Percentiles rank a stretch among this genome's conserved stretches.
These are phyloP conservation scores for Quercus berberidifolia DNA, from an alignment of 306 rosid genomes.

Conservation along the genomic window DNA sequence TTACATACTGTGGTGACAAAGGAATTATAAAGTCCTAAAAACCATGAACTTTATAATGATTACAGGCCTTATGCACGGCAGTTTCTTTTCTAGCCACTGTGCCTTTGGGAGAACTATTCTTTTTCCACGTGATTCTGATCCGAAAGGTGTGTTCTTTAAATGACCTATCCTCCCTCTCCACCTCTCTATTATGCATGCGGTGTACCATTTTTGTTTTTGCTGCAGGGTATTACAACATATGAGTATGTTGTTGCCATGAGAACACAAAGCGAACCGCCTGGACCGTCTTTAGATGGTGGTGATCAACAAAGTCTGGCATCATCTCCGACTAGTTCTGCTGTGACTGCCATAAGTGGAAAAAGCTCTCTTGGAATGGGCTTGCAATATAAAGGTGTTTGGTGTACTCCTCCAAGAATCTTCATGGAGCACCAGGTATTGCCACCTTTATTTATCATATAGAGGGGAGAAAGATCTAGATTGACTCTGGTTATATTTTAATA, in stretches of 20 bases:
- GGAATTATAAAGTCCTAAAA: not conserved
- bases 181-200: not conserved
- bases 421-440: conserved; percentile 76
- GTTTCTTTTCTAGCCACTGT: conserved; percentile 64
- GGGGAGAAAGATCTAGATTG: not conserved
- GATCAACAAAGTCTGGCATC: conserved; percentile 77
- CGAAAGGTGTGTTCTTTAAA: conserved; percentile 53
- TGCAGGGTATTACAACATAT: conserved; percentile 81
- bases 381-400: conserved; percentile 81
- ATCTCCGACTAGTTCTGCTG: conserved; percentile 76
- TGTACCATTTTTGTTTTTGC: not conserved
- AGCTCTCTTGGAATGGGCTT: conserved; percentile 78
- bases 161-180: not conserved
- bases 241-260: conserved; percentile 89
- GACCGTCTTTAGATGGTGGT: conserved; percentile 74
- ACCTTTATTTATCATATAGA: not conserved
- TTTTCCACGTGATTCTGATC: conserved; percentile 78
- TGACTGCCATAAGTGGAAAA: conserved; percentile 80
- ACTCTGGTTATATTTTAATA: not conserved
- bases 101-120: conserved; percentile 82
- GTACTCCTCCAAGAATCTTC: conserved; percentile 85
- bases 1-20: not conserved
- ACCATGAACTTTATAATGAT: not conserved
- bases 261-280: conserved; percentile 72
- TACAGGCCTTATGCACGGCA: conserved; percentile 76